Conservation (phyloP, 202 grass and related monocot species). For the Schoenoplectus triqueter region DNA sequence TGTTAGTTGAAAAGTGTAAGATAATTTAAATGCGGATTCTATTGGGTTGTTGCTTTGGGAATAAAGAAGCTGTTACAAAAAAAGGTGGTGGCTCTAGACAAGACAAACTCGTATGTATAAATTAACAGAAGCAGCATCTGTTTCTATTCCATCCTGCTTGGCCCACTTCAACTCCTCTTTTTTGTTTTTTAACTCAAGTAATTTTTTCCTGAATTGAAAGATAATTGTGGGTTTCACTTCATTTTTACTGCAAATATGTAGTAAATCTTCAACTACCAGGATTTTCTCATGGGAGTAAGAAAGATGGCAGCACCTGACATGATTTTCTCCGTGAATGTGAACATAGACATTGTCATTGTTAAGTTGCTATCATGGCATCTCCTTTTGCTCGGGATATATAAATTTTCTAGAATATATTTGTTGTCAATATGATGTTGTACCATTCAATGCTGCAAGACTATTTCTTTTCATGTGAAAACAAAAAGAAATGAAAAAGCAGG, state of each 20-base stretch:
- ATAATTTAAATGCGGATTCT: slow-evolving; percentile 35
- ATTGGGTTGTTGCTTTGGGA: slow-evolving; percentile 35
- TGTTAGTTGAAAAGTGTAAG: slow-evolving; percentile 39
- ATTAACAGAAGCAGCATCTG: slow-evolving; percentile 27
- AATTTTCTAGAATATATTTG: background rate
- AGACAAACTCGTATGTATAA: slow-evolving; percentile 32
- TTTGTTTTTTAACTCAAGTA: background rate
- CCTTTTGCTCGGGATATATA: too few species aligned
- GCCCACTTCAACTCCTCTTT: slow-evolving; percentile 32
- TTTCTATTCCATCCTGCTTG: slow-evolving; percentile 27
- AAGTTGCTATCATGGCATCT: background rate
- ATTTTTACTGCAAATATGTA: background rate
- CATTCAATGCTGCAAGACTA: background rate
- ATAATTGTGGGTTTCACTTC: background rate
- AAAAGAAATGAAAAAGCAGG: background rate
- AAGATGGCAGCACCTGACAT: background rate
- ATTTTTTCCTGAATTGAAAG: background rate
- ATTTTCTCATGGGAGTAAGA: background rate
- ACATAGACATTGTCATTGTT: slow-evolving; percentile 25
- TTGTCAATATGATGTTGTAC: background rate
- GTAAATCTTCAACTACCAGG: background rate
- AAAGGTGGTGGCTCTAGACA: slow-evolving; percentile 3
- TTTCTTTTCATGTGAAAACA: too few species aligned
- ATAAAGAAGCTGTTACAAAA: background rate
- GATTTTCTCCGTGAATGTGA: background rate